These are phyloP conservation scores for Cladophialophora exuberans DNA, from an alignment of 2,329 filamentous ascomycete species.

Conservation along the genomic window DNA sequence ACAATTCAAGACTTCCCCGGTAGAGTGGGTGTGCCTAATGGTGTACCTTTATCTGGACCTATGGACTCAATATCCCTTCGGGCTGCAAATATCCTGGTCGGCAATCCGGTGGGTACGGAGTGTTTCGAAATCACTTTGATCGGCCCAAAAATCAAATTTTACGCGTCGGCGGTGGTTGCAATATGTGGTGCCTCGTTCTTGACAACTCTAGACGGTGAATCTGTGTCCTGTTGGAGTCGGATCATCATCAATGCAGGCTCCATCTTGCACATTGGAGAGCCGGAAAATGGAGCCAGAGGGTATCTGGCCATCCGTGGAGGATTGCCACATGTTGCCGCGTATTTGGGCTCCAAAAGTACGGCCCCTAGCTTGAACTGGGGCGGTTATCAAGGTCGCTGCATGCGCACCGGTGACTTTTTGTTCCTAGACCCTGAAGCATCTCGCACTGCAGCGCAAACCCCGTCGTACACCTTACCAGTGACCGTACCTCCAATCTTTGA, in stretches of 20 bases:
- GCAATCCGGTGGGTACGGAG: constrained; percentile 56
- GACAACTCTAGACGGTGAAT: no score
- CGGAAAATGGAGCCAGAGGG: constrained; percentile 52
- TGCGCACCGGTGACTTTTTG: constrained; percentile 5
- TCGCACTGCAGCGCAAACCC: no score
- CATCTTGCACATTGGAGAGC: constrained; percentile 54
- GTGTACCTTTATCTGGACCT: constrained; percentile 61
- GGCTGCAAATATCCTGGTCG: constrained; percentile 62
- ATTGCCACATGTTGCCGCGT: constrained; percentile 43
- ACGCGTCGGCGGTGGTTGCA: constrained; percentile 55
- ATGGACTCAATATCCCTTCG: constrained; percentile 62
- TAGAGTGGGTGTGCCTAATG: constrained; percentile 56
- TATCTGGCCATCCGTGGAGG: constrained; percentile 4
- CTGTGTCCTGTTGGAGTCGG: constrained; percentile 9
- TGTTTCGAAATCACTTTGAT: constrained; percentile 62
- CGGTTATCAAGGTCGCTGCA: constrained; percentile 54
- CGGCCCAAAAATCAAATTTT: constrained; percentile 62
- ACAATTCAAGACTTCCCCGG: constrained; percentile 62
- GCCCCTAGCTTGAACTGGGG: constrained; percentile 60
- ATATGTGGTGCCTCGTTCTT: constrained; percentile 60
- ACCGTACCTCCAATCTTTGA: no score
- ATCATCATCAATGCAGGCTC: constrained; percentile 52
- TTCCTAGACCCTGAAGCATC: not conserved
- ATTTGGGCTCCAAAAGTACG: constrained; percentile 63
- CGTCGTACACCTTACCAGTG: no score